Evolutionary conservation across 148 eudicot species (phyloP), one percentile per base, ranked within the genome.

Genomic region (Diospyros kaki): DNA sequence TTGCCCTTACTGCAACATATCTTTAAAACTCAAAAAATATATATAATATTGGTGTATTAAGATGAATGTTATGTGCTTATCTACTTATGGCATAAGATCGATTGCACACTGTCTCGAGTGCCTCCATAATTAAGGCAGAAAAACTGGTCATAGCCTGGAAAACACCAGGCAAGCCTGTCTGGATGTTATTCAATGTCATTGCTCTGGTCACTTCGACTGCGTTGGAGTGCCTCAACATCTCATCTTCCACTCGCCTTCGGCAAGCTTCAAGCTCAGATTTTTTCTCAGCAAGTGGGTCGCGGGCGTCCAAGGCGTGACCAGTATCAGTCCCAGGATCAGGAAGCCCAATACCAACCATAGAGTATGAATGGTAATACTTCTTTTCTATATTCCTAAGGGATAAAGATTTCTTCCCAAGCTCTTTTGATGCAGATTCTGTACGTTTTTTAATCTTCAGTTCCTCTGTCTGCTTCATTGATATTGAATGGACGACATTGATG

Each of bases 81-180:
- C 86, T 86, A 87, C 68, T 88, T 40, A 95, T 92, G 17, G 93
- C 83, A 68, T 92, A 95, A 2, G 98, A 92, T 45, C 89, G 87
- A 6, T 85, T 83, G 81, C 98, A 94, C 40, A 86, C 93, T 9
- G 82, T 73, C 83, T 86, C 97, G 17, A 94, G 83, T 42, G 92
- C 85, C 71, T 89, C 95, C 78, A 68, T 80, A 74, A 92, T 84
- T 70, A 94, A 73, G 69, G 86, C 82, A 59, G 98, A 94, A 85
- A 94, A 94, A 68, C 98, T 92, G 9, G 97, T 90, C 94, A 94
- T 79, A 5, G 98, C 90, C 78, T 94, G 97, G 62, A 94, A 94
- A 65, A 94, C 98, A 44, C 98, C 98, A 0, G 98, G 98, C 74
- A 94, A 76, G 4, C 98, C 98, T 0, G 98, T 94, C 69, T 94